A percentile compares a stretch with the other conserved stretches of the same genome.
These are phyloP conservation scores for Metschnikowia baotianmanensis DNA, from an alignment of 805 yeast species.

Conservation along the genomic window DNA sequence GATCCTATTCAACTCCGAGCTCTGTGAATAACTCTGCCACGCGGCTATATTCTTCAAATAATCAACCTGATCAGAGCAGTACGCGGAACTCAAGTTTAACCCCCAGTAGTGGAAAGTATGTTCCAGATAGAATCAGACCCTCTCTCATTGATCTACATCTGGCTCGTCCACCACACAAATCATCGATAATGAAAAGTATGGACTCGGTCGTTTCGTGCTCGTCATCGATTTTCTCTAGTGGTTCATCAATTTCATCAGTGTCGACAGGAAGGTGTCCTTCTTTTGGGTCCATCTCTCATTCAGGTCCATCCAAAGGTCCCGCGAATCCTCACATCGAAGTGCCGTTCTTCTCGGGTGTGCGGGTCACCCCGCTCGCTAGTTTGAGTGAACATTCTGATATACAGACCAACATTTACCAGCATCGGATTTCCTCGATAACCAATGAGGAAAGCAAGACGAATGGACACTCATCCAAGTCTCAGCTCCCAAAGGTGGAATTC, in stretches of 20 bases:
- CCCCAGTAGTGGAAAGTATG: constrained; percentile 10
- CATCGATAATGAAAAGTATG: constrained; percentile 2
- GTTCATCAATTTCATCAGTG: constrained; percentile 34
- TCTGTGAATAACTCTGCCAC: no score
- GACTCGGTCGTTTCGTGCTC: constrained; percentile 30
- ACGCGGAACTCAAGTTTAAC: not conserved
- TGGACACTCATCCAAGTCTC: not conserved
- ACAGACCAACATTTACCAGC: not conserved
- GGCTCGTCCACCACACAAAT: constrained; percentile 1
- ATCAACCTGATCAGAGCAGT: not conserved
- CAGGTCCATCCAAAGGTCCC: constrained; percentile 1
- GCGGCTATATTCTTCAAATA: not conserved
- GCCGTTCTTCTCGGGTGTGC: not conserved
- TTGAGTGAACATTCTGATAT: constrained; percentile 1
- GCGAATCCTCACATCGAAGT: not conserved
- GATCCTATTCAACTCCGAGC: no score
- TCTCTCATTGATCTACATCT: constrained; percentile 34
- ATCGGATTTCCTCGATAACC: not conserved
- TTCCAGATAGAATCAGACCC: constrained; percentile 34
- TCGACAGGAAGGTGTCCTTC: constrained; percentile 28
- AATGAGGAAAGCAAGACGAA: not conserved
- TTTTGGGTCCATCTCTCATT: constrained; percentile 30
- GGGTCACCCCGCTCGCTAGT: constrained; percentile 1
- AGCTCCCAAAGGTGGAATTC: constrained; percentile 6
- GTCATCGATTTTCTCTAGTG: constrained; percentile 37